Evolutionary conservation across 306 rosid genomes (phyloP).

Genomic region (Corylus avellana): DNA sequence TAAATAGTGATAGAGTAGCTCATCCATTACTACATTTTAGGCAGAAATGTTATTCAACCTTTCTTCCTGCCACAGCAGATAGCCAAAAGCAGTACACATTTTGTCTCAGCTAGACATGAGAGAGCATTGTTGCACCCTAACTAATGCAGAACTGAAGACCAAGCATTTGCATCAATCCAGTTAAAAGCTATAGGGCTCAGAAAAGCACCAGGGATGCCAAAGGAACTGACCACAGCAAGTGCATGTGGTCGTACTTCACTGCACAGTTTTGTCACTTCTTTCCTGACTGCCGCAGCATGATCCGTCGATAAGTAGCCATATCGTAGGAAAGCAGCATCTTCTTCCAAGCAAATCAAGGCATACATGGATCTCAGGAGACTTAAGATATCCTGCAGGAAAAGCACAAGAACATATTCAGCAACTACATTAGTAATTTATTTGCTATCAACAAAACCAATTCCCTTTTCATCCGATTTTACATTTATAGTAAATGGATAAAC

Average conservation of each 20-base stretch:
- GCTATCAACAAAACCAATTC: background rate
- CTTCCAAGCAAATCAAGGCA: constrained; percentile 77
- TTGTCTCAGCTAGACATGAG: constrained; percentile 6
- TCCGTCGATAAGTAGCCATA: constrained; percentile 66
- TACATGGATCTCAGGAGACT: constrained; percentile 73
- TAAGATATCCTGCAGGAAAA: constrained; percentile 52
- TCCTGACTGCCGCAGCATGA: constrained; percentile 64
- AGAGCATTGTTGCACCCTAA: constrained; percentile 18
- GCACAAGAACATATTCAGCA: constrained; percentile 3
- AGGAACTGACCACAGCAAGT: constrained; percentile 82
- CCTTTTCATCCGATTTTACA: background rate
- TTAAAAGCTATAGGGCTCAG: constrained; percentile 83
- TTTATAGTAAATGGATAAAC: background rate
- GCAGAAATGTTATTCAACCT: constrained; percentile 8
- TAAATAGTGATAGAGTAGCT: background rate
- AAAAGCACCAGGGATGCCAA: constrained; percentile 90
- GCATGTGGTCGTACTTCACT: constrained; percentile 80
- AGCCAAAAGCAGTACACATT: background rate
- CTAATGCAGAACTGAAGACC: constrained; percentile 62
- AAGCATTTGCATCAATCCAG: constrained; percentile 83
- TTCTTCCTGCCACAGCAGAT: constrained; percentile 4
- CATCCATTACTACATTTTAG: background rate
- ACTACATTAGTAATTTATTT: background rate
- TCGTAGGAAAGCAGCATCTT: constrained; percentile 80
- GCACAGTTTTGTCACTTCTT: constrained; percentile 71